Base-by-base conservation (phyloP, 2,329 filamentous ascomycete genomes). In the Biscogniauxia sp. region DNA sequence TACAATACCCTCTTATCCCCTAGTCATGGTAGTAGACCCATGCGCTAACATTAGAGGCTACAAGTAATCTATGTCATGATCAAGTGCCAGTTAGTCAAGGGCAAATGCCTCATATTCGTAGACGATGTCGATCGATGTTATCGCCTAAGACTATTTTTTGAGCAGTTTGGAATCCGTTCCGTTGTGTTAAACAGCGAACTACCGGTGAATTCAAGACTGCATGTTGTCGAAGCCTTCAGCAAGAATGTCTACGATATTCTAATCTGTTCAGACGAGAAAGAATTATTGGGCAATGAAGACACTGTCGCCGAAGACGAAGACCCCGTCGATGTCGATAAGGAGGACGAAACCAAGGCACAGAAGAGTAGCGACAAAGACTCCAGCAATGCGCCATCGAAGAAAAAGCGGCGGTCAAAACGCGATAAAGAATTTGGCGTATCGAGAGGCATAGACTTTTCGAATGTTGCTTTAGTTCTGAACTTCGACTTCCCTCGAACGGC, bases 221-320 rank as follows among this genome's bases (percentile, higher is more conserved):
- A 99, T 73, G 93, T 97, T 1, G 94, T 99, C 2, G 91, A 98
- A 70, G 93, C 98, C 74, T 99, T 99, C 78, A 99, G 98, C 79
- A 91, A 91, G 76, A 91, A 92, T 57, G 88, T 98, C 6, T 99
- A 99, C 81, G 94, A 99, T 70, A 97, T 98, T 64, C 93, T 99
- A 67, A 97, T 99, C 69, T 95, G 95, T 0, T 93, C 92, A 0
- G 95, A 99, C 69, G 93, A 97, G 73, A 89, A 91, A 66, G 93
- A 96, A 72, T 85, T 96, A 11, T 75, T 97, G 11, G 92, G 90
- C 13, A 83, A 86, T 20, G 86, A 88, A 57, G 80, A 82, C 7
- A 58, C 66, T 20, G 17, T 69, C 72, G 58, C 57, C 69, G 69
- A 74, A 41, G 72, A 75, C 23, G 70, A 70, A 25, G 63, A 68